Conservation (phyloP, 2,329 filamentous ascomycete species). For the Xylariaceae sp. region DNA sequence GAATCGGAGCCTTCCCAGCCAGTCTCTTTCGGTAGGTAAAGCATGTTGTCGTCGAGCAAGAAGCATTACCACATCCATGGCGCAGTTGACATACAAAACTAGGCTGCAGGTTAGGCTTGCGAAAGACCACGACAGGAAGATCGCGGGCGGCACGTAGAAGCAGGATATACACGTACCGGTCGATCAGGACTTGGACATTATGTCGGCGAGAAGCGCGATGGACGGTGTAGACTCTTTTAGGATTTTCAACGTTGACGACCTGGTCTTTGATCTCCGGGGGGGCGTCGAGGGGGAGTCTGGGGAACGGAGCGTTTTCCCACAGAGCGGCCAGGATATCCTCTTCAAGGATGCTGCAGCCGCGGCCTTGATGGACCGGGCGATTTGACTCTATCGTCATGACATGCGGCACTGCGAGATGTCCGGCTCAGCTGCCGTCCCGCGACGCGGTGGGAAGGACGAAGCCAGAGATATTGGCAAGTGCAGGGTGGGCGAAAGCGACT, state of each 20-base stretch:
- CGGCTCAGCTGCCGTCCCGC: conserved; percentile 9
- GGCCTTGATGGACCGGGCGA: conserved; percentile 33
- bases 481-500: neutral
- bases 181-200: conserved; percentile 60
- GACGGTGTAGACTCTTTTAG: conserved; percentile 54
- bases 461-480: neutral
- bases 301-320: conserved; percentile 57
- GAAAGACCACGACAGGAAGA: neutral
- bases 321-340: conserved; percentile 50
- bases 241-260: conserved; percentile 55
- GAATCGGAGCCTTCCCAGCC: conserved; percentile 61
- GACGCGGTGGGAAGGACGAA: neutral
- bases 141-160: neutral
- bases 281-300: conserved; percentile 54
- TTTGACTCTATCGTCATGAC: conserved; percentile 44
- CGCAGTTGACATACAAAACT: conserved; percentile 80
- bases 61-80: conserved; percentile 64
- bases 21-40: conserved; percentile 69
- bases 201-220: conserved; percentile 57
- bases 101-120: conserved; percentile 18
- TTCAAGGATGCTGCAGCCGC: conserved; percentile 34
- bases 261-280: conserved; percentile 51
- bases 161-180: conserved; percentile 46
- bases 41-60: conserved; percentile 72
- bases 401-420: conserved; percentile 14